These are phyloP conservation scores for Pseudocercospora fuligena DNA, from an alignment of 2,329 filamentous ascomycete species.

Conservation along the genomic window DNA sequence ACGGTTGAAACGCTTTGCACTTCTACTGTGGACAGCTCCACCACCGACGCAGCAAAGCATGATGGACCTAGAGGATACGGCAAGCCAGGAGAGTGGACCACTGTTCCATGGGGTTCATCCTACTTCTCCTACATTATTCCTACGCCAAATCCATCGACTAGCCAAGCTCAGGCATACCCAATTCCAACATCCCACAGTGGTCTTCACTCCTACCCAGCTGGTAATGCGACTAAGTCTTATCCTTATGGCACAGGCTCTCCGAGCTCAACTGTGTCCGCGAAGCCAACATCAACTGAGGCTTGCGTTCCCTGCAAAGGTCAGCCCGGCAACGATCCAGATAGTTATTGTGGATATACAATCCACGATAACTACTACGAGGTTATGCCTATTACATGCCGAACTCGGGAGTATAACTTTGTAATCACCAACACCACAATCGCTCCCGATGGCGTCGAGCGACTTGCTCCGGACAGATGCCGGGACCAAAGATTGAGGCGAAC, in stretches of 20 bases:
- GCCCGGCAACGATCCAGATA: conserved; percentile 36
- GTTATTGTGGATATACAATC: conserved; percentile 44
- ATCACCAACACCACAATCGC: conserved; percentile 49
- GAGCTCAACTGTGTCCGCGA: not conserved
- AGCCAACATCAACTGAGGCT: conserved; percentile 20
- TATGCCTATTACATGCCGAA: conserved; percentile 45
- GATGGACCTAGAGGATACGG: not conserved
- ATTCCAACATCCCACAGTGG: conserved; percentile 4
- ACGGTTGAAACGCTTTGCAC: conserved; percentile 12
- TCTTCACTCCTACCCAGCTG: conserved; percentile 1
- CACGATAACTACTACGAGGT: conserved; percentile 44
- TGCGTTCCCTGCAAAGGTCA: conserved; percentile 39
- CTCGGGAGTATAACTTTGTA: conserved; percentile 44
- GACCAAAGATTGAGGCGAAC: conserved; percentile 51
- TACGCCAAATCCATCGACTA: conserved; percentile 1
- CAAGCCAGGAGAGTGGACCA: conserved; percentile 2
- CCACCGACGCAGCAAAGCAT: not conserved
- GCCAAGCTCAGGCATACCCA: not conserved
- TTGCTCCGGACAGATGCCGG: conserved; percentile 48
- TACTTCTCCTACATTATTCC: conserved; percentile 10
- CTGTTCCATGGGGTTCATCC: conserved; percentile 12
- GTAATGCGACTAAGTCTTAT: conserved; percentile 1
- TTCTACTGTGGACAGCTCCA: conserved; percentile 7
- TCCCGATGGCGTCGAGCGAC: conserved; percentile 42
- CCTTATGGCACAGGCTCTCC: conserved; percentile 8